Percentiles rank a stretch among this genome's conserved stretches.
phyloP scores from a whole-genome alignment of 2,329 filamentous ascomycete species.

The Pestalotiopsis sp. region DNA sequence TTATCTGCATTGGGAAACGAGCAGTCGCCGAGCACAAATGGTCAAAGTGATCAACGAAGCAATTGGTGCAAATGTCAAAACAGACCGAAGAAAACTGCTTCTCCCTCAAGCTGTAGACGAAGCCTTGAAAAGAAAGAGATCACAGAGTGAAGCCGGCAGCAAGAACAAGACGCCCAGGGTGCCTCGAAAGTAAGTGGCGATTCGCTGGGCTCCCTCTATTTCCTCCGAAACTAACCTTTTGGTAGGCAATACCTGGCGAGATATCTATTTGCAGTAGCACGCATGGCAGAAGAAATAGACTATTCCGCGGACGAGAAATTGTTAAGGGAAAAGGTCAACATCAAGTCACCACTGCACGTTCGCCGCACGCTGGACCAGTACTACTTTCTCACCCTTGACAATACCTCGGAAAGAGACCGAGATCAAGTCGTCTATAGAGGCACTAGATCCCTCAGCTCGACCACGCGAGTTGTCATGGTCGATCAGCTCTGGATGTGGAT shows the following conservation, averaged over 20 bases:
- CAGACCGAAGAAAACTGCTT: background rate
- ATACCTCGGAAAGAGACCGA: conserved; percentile 26
- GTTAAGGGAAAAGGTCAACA: conserved; percentile 19
- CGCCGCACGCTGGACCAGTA: conserved; percentile 34
- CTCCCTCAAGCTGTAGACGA: conserved; percentile 1
- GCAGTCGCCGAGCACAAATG: conserved; percentile 18
- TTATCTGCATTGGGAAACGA: conserved; percentile 31
- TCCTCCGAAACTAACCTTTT: background rate
- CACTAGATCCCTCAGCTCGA: conserved; percentile 15
- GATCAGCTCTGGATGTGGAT: conserved; percentile 25
- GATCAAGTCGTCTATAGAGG: conserved; percentile 22
- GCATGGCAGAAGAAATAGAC: conserved; percentile 25
- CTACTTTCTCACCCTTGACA: conserved; percentile 31
- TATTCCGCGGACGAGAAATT: conserved; percentile 23
- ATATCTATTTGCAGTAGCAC: conserved; percentile 22
- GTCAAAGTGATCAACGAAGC: conserved; percentile 21
- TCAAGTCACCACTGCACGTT: conserved; percentile 25
- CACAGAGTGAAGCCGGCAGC: conserved; percentile 3
- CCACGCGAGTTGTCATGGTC: conserved; percentile 19
- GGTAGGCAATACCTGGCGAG: conserved; percentile 9
- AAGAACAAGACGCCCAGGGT: background rate
- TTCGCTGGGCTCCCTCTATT: background rate
- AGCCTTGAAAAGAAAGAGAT: background rate
- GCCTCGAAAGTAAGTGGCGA: background rate
- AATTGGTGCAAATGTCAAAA: conserved; percentile 9